Conservation (phyloP, 2,329 filamentous ascomycete genomes). For the Aureobasidium lini region DNA sequence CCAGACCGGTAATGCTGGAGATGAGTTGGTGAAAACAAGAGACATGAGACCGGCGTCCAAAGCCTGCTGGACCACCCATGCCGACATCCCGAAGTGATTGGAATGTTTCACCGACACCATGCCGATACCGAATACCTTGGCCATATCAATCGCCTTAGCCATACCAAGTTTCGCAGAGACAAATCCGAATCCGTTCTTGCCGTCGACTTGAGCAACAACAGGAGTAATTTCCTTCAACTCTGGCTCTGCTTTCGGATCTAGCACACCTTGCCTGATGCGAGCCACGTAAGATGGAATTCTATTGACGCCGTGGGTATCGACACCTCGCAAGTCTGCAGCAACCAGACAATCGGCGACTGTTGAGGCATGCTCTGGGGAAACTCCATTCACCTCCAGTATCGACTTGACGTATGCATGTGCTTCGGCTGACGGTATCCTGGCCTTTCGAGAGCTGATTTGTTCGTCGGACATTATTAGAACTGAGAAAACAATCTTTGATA, state of each 20-base stretch:
- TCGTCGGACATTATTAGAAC: neutral
- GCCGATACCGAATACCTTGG: constrained; percentile 59
- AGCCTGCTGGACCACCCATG: constrained; percentile 69
- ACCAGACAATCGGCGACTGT: constrained; percentile 59
- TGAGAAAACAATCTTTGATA: neutral
- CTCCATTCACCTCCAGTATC: constrained; percentile 53
- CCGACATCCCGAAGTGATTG: constrained; percentile 75
- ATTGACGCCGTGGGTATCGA: constrained; percentile 70
- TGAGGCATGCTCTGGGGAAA: constrained; percentile 48
- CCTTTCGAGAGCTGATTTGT: neutral
- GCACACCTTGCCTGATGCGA: constrained; percentile 59
- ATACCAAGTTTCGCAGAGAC: constrained; percentile 59
- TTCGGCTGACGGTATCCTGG: constrained; percentile 17
- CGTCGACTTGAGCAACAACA: constrained; percentile 59
- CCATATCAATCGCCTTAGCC: constrained; percentile 57
- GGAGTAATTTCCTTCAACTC: constrained; percentile 56
- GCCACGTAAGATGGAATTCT: constrained; percentile 68
- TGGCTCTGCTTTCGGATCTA: constrained; percentile 53
- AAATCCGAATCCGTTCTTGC: constrained; percentile 66
- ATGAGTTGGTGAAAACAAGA: constrained; percentile 52
- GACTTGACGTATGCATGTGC: constrained; percentile 40
- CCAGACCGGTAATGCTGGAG: constrained; percentile 62
- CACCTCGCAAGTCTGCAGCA: constrained; percentile 64
- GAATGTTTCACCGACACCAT: constrained; percentile 66
- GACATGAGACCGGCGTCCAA: constrained; percentile 57